Evolutionary conservation across 345 rosid genomes (phyloP).

Genomic region (Eucalyptus pumila): DNA sequence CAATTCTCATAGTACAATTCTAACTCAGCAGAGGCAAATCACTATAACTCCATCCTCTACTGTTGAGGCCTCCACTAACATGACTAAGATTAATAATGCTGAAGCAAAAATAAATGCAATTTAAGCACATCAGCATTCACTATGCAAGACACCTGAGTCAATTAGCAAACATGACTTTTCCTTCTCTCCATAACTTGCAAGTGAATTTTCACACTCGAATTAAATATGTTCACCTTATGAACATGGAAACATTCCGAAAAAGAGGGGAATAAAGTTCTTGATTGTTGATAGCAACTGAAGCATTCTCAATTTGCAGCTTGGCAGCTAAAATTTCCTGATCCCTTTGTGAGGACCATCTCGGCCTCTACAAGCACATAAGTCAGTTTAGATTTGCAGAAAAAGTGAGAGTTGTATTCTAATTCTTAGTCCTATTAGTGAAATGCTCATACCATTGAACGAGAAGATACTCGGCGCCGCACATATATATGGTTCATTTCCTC

Average conservation of each 20-base stretch:
- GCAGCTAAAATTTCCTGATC: constrained; percentile 67
- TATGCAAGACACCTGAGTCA: neutral
- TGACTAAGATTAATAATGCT: neutral
- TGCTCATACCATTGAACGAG: constrained; percentile 58
- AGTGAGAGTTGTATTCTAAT: neutral
- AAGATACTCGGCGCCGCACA: constrained; percentile 35
- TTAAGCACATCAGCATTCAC: neutral
- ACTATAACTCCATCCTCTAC: neutral
- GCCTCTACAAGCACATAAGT: constrained; percentile 41
- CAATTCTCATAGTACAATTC: neutral
- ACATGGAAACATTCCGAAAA: constrained; percentile 76
- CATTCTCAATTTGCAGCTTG: constrained; percentile 52
- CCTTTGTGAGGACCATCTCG: constrained; percentile 60
- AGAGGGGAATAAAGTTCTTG: constrained; percentile 68
- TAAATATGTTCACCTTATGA: constrained; percentile 41
- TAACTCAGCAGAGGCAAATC: neutral
- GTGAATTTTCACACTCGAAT: neutral
- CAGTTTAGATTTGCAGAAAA: neutral
- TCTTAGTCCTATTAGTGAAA: neutral
- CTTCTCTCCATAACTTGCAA: neutral
- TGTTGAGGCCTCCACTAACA: neutral
- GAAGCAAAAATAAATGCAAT: neutral
- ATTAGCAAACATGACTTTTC: neutral
- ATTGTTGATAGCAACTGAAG: constrained; percentile 22
- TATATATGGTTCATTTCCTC: constrained; percentile 55